Evolutionary conservation across 441 rosid genomes (phyloP), one percentile per base, ranked within the genome.

Genomic region (Arabidopsis hybrid): DNA sequence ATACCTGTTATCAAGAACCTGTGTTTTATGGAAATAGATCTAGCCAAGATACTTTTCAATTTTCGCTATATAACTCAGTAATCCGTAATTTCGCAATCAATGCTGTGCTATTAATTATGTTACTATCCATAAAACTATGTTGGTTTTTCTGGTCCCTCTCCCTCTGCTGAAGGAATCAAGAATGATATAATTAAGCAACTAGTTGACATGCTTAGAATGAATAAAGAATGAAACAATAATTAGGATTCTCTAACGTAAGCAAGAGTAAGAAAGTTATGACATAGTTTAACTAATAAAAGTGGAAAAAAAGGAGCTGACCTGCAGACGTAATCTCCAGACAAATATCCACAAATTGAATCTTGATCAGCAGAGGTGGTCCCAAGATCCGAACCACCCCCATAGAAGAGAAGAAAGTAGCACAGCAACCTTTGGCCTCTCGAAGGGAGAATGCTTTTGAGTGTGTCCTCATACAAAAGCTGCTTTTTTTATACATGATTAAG

Each of bases 371-470:
- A 67, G 3, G 81, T 78, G 78, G 81, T 78, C 81, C 81, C 62
- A 55, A 42, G 35, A 60, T 69, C 43, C 11, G 17, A 66, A 69
- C 72, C 60, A 46, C 42, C 59, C 74, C 70, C 77, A 65, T 43
- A 52, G 35, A 73, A 51, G 51, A 51, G 72, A 77, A 82, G 71
- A 75, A 79, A 77, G 82, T 74, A 74, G 49, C 11, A 34, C 60
- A 61, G 72, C 79, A 79, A 79, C 86, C 82, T 77, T 83, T 83
- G 82, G 88, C 63, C 79, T 80, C 83, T 75, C 74, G 66, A 82
- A 83, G 79, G 69, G 85, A 78, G 70, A 78, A 74, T 73, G 59
- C 83, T 75, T 82, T 83, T 67, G 46, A 59, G 77, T 45, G 32
- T 65, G 81, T 78, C 81, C 77, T 57, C 49, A 56, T 61, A 79